Percentiles rank a stretch among this genome's conserved stretches.
Evolutionary conservation across 108 stramenopile genomes (phyloP).

Genomic region (Pinguiococcus pyrenoidosus): DNA sequence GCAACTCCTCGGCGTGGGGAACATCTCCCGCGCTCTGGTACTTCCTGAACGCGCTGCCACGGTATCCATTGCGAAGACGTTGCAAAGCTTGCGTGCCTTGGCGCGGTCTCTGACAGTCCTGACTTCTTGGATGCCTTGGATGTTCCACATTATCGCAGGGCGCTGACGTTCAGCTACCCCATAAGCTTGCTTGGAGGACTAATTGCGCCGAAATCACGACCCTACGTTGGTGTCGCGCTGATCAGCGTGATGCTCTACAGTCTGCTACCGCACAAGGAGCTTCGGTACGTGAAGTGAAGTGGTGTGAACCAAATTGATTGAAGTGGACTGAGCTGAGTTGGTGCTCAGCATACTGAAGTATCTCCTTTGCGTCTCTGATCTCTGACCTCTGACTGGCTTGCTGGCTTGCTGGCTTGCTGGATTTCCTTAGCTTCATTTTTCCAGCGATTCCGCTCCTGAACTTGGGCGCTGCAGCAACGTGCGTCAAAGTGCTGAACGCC

Average conservation of each 20-base stretch:
- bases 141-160: too few species aligned
- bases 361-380: too few species aligned
- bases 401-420: too few species aligned
- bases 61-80: too few species aligned
- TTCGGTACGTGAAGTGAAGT: too few species aligned
- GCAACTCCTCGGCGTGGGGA: constrained; percentile 88
- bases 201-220: background rate
- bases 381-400: too few species aligned
- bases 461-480: constrained; percentile 47
- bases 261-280: constrained; percentile 82
- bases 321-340: too few species aligned
- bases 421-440: too few species aligned
- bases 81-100: too few species aligned
- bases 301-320: too few species aligned
- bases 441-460: constrained; percentile 72
- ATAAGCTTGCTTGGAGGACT: constrained; percentile 13
- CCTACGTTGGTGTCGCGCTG: constrained; percentile 32
- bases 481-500: background rate
- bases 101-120: constrained; percentile 52
- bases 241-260: constrained; percentile 67
- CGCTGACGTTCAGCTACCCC: constrained; percentile 7
- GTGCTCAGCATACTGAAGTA: too few species aligned
- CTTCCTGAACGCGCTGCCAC: constrained; percentile 61
- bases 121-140: constrained; percentile 44
- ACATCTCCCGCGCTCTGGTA: constrained; percentile 85